phyloP scores from a whole-genome alignment of 2,329 filamentous ascomycete genomes.

The Thelonectria blattea region DNA sequence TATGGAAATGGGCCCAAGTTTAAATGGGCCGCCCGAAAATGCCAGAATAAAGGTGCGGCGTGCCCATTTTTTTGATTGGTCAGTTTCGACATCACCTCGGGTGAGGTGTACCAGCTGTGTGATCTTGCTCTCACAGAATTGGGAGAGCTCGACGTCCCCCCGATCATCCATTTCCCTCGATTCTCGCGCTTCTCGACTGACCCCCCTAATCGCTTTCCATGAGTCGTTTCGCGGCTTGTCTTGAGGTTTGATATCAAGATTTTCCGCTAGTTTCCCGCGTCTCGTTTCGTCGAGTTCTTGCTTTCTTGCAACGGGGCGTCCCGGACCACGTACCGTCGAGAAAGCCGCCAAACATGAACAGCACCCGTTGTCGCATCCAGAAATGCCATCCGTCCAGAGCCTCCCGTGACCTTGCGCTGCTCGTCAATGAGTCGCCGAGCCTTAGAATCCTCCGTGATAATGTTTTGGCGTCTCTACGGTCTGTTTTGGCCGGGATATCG shows the following conservation, averaged over 20 bases:
- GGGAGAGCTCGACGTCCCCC: constrained; percentile 39
- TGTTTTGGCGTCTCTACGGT: constrained; percentile 21
- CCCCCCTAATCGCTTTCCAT: constrained; percentile 41
- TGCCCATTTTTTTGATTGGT: constrained; percentile 50
- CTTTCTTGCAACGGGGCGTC: constrained; percentile 21
- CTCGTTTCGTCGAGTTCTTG: constrained; percentile 27
- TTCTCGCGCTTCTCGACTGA: constrained; percentile 35
- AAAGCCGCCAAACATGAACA: constrained; percentile 30
- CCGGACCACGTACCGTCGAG: constrained; percentile 21
- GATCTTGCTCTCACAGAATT: constrained; percentile 42
- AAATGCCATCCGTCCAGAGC: constrained; percentile 33
- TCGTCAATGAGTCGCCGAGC: constrained; percentile 21
- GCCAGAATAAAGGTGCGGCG: constrained; percentile 43
- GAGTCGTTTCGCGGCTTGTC: constrained; percentile 39
- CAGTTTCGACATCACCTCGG: constrained; percentile 42
- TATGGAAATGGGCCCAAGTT: constrained; percentile 32
- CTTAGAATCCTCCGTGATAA: constrained; percentile 22
- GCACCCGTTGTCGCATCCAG: constrained; percentile 43
- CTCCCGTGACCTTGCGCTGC: constrained; percentile 15
- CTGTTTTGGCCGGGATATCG: constrained; percentile 17
- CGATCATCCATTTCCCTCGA: constrained; percentile 39
- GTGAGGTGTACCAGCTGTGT: constrained; percentile 43
- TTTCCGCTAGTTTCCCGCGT: constrained; percentile 31
- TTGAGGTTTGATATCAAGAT: constrained; percentile 28
- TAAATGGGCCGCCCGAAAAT: constrained; percentile 43